Percentiles rank a stretch among this genome's conserved stretches.
phyloP scores from a whole-genome alignment of 2,329 filamentous ascomycete genomes.

The Graphilbum sp. region DNA sequence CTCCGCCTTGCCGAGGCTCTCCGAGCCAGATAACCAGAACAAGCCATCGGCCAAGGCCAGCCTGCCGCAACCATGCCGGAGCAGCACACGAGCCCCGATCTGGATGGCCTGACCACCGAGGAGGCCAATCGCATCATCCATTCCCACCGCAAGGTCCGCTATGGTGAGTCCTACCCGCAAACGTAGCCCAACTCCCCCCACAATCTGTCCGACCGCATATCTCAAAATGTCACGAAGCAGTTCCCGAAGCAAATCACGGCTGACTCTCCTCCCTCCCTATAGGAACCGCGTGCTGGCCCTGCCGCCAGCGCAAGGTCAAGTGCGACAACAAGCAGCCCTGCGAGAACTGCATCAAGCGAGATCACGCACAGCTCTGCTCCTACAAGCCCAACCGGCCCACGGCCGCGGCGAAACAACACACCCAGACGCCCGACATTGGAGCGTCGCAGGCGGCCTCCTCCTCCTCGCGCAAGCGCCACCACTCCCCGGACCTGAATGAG shows the following conservation, averaged over 20 bases:
- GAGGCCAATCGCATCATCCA: constrained; percentile 54
- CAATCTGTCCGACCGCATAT: background rate
- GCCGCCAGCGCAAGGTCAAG: constrained; percentile 51
- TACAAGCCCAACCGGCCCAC: constrained; percentile 45
- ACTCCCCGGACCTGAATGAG: constrained; percentile 24
- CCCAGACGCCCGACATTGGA: constrained; percentile 14
- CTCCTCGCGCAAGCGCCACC: constrained; percentile 23
- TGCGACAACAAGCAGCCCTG: constrained; percentile 54
- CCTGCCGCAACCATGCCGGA: constrained; percentile 27
- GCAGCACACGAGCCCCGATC: constrained; percentile 25
- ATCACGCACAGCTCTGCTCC: constrained; percentile 47
- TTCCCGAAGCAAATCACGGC: background rate
- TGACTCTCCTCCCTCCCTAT: constrained; percentile 2
- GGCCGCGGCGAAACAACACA: constrained; percentile 19
- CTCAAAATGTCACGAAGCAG: too few relatives aligned
- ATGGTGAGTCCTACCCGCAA: too few relatives aligned
- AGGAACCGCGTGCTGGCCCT: constrained; percentile 52
- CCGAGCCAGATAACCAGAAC: constrained; percentile 1
- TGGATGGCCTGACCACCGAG: constrained; percentile 45
- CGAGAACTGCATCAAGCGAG: constrained; percentile 51
- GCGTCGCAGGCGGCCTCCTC: constrained; percentile 6
- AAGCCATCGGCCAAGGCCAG: background rate
- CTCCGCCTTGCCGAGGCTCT: constrained; percentile 9
- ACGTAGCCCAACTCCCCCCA: too few relatives aligned
- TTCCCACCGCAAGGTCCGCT: constrained; percentile 51